Evolutionary conservation across 2,329 filamentous ascomycete species (phyloP), one percentile per base, ranked within the genome.

Genomic region (Colletotrichum magnum): DNA sequence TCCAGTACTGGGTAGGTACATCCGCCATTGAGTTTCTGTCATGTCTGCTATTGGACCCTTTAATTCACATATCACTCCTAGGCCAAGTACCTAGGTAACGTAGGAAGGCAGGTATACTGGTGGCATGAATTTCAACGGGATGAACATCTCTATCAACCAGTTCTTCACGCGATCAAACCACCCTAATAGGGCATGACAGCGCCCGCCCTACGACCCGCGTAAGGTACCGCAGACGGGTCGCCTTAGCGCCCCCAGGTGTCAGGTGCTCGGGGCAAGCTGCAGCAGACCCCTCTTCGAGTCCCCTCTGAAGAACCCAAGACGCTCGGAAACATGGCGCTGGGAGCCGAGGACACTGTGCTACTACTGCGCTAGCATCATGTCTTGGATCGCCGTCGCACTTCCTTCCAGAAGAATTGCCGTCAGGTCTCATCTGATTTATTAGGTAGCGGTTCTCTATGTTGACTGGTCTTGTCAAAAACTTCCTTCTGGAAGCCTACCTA

Each of bases 111-210:
- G n/a, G 47, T 24, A 50, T 13, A n/a, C 7, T 53, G 39, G 24
- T 54, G 59, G 59, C 59, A 54, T 47, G 59, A 41, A 52, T 13
- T 12, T n/a, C 36, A 39, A 54, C 59, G 59, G 59, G 59, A 62
- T 24, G 59, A 62, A 62, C 59, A 62, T 21, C 13, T 9, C 36
- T 18, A n/a, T 24, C 15, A 26, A 15, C n/a, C 18, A 32, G 28
- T 32, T 16, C n/a, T 53, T 62, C 59, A 62, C 53, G 59, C 58
- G 16, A n/a, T 39, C 39, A 41, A 43, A 28, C 47, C 13, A n/a
- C 24, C 1, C 41, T 26, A 24, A 60, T 41, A 48, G 56, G 24
- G 15, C 41, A 47, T 21, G 54, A 10, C 15, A 13, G 36, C 36
- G 24, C 36, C 54, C 18, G 39, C 24, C 48, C 39, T 36, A 12